Percentiles rank a stretch among this genome's conserved stretches.
Conservation (phyloP, 176 grass and related monocot species). For the Guadua angustifolia region DNA sequence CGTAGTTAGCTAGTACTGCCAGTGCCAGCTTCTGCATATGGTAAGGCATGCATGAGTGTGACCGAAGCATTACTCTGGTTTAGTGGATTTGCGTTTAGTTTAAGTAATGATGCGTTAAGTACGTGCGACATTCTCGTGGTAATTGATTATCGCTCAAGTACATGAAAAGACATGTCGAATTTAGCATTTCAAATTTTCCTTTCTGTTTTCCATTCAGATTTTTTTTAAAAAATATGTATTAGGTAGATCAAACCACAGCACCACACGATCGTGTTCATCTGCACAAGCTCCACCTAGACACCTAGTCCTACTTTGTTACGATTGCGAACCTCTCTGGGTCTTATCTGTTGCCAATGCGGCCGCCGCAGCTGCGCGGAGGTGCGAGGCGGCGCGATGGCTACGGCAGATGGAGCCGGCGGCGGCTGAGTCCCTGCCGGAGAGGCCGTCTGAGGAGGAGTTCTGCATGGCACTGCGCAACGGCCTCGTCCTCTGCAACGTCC, state of each 20-base stretch:
- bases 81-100: not conserved
- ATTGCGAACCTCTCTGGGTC: not conserved
- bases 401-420: slow-evolving; percentile 60
- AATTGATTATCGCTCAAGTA: not conserved
- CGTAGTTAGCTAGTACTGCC: no score
- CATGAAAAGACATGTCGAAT: not conserved
- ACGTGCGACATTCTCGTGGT: not conserved
- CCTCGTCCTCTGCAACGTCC: slow-evolving; percentile 77
- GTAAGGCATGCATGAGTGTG: not conserved
- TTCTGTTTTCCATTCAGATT: not conserved
- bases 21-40: not conserved
- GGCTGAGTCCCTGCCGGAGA: slow-evolving; percentile 52
- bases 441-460: slow-evolving; percentile 71
- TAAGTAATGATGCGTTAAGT: slow-evolving; percentile 13
- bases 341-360: slow-evolving; percentile 3
- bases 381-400: slow-evolving; percentile 76
- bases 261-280: slow-evolving; percentile 1
- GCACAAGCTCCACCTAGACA: not conserved
- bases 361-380: slow-evolving; percentile 61
- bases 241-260: not conserved
- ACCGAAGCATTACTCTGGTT: not conserved
- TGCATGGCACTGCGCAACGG: slow-evolving; percentile 69
- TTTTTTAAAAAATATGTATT: not conserved
- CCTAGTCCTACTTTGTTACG: no score
- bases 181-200: not conserved